Evolutionary conservation across 352 stramenopile species (phyloP), one percentile per base, ranked within the genome.

Genomic region (Pythium oligandrum): DNA sequence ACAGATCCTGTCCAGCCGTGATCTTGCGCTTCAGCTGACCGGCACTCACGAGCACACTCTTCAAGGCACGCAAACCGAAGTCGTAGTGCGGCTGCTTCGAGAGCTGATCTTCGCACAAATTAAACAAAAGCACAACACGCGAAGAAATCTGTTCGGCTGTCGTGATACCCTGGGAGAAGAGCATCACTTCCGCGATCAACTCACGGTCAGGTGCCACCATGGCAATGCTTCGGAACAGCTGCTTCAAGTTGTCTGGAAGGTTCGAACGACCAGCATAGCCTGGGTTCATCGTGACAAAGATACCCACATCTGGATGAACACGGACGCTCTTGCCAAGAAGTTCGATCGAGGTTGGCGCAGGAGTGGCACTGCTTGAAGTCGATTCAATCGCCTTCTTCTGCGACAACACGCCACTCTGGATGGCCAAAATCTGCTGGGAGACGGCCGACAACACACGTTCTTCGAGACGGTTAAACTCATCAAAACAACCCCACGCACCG

Each of bases 241-340:
- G 96, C 73, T 99, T 99, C 50, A 99, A 77, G 70, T 99, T 99
- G 67, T 99, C 96, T 0, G 95, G 95, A 40, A 98, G 63, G 64
- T 98, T 98, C 6, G 90, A 98, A 59, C 97, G 85, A 8, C 98
- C 98, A 52, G 98, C 98, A 70, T 99, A 99, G 31, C 95, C 96
- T 38, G 98, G 98, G 71, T 99, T 99, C 97, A 99, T 99, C 11
- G 98, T 99, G 36, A 99, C 97, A 71, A 99, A 99, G 53, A 99
- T 99, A 31, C 96, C 98, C 48, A 99, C 97, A 66, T 99, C 96
- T 48, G 96, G 86, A 67, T 99, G 92, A 6, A 99, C 72, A 44
- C 80, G 78, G 30, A 99, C 95, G 37, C 73, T 90, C 67, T 98
- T 96, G 11, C 96, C 97, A 9, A 99, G 57, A 4, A 99, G 70